Evolutionary conservation across 2,329 filamentous ascomycete species (phyloP), one percentile per base, ranked within the genome.

Genomic region (Fusarium chaquense): DNA sequence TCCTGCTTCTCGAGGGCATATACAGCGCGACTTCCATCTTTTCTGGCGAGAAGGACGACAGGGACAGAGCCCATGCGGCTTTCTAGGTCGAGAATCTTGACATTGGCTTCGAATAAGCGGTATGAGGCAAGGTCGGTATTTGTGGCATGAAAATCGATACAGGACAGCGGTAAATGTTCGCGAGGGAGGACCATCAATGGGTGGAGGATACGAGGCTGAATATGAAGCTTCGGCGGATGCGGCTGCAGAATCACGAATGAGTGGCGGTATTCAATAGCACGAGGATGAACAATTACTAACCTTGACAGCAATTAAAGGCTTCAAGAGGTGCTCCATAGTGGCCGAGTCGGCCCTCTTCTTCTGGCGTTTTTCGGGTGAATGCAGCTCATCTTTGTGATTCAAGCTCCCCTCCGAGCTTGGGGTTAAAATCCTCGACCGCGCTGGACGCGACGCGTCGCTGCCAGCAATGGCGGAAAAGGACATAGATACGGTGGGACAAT

Each of bases 1-100:
- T 83, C 81, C 36, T 92, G 87, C 26, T 87, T 84, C 80, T 94
- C 92, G n/a, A 93, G 80, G 15, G 85, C 90, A 75, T 88, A 91
- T 0, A 87, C 67, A 36, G 81, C 82, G 58, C 83, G 82, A 64
- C 83, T 85, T 28, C 83, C 81, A 44, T 90, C 87, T 45, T 86
- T 83, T 61, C 87, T 83, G 30, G 88, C 89, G 62, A 93, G 82
- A 12, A 93, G 83, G 18, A 92, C 81, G 61, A 84, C 85, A 16
- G 85, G 82, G 13, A 80, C 78, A 22, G 81, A 84, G 61, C 85
- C 85, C 72, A 88, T 83, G n/a, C 87, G 87, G 56, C 82, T 85
- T 78, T 89, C 87, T 41, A 89, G 83, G 66, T 91, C 89, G 63
- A 92, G 80, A 59, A 90, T 86, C 67, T 87, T 86, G 71, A 91